phyloP scores from a whole-genome alignment of 306 rosid species.

The Trifolium repens region DNA sequence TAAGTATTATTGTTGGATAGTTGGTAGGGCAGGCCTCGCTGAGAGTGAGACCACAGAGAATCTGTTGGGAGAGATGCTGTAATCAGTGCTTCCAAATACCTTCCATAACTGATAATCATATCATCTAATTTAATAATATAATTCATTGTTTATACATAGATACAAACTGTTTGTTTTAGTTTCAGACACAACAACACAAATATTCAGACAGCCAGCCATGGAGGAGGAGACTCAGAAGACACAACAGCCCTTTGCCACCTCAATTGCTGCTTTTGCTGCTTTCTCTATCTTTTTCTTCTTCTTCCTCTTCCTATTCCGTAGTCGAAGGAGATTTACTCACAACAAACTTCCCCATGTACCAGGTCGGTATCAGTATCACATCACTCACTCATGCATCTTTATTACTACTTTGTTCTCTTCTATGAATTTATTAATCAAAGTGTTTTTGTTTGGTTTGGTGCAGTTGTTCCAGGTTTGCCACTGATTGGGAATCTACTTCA shows the following conservation, averaged over 20 bases:
- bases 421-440: neutral
- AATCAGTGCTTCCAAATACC: neutral
- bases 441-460: constrained; percentile 26
- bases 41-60: neutral
- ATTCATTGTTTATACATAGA: no score
- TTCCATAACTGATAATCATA: no score
- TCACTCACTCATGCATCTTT: neutral
- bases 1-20: no score
- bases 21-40: neutral
- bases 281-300: constrained; percentile 47
- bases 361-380: constrained; percentile 32
- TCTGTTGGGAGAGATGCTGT: constrained; percentile 6
- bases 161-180: no score
- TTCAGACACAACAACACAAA: no score
- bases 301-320: neutral
- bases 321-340: constrained; percentile 8
- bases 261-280: constrained; percentile 51
- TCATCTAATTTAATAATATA: no score
- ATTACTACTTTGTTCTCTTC: neutral
- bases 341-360: constrained; percentile 63
- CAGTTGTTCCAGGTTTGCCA: constrained; percentile 85
- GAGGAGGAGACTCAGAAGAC: neutral
- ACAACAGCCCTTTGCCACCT: neutral
- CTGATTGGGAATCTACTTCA: constrained; percentile 87
- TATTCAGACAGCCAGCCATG: neutral